Percentiles rank a stretch among this genome's conserved stretches.
These are phyloP conservation scores for Trichosanthes truncata DNA, from an alignment of 306 rosid species.

Conservation along the genomic window DNA sequence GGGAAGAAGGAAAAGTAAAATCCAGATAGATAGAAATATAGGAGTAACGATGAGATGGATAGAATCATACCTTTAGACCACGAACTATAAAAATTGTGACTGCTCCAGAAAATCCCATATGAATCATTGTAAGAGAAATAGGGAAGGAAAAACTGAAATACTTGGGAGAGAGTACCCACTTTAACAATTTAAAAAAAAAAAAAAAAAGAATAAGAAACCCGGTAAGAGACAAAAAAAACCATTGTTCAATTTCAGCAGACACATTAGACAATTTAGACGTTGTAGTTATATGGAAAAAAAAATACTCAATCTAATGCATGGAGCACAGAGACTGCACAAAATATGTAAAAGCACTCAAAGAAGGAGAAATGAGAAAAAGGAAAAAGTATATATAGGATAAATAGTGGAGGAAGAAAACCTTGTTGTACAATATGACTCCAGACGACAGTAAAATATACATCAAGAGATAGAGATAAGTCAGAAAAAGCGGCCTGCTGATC, in stretches of 20 bases:
- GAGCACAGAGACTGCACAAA: too few relatives aligned
- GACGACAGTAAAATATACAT: constrained; percentile 77
- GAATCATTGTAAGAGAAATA: constrained; percentile 90
- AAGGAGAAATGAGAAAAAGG: not conserved
- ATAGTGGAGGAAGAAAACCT: constrained; percentile 28
- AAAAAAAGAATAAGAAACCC: too few relatives aligned
- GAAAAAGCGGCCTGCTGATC: constrained; percentile 63
- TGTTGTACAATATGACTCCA: constrained; percentile 86
- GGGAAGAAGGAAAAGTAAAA: not conserved
- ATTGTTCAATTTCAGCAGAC: constrained; percentile 1
- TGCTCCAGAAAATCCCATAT: constrained; percentile 89
- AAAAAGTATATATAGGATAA: not conserved
- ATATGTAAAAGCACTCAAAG: too few relatives aligned
- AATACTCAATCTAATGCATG: too few relatives aligned
- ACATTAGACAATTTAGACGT: not conserved
- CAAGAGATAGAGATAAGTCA: constrained; percentile 74
- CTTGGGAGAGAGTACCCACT: constrained; percentile 96
- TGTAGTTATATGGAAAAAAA: too few relatives aligned
- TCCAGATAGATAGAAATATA: too few relatives aligned
- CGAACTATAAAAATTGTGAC: constrained; percentile 84
- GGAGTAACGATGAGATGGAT: too few relatives aligned
- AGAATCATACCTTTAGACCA: constrained; percentile 62
- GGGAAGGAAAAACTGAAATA: constrained; percentile 89
- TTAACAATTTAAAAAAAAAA: too few relatives aligned
- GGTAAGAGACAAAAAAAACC: too few relatives aligned